A percentile compares a stretch with the other conserved stretches of the same genome.
phyloP scores from a whole-genome alignment of 2,329 filamentous ascomycete species.

The Botrytis pseudocinerea region DNA sequence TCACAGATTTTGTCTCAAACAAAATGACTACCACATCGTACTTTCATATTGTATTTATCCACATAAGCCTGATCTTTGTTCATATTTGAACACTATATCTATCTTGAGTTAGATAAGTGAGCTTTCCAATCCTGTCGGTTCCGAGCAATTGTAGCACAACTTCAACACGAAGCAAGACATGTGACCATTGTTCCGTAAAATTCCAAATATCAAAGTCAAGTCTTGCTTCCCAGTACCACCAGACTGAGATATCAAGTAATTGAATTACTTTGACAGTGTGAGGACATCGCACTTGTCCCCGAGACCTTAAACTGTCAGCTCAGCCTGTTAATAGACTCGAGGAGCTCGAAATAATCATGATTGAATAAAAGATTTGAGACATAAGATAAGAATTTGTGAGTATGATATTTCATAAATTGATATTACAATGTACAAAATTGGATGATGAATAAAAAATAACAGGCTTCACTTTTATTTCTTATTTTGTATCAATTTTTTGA shows the following conservation, averaged over 20 bases:
- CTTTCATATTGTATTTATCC: not conserved
- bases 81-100: not conserved
- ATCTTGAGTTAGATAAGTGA: not conserved
- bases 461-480: no score
- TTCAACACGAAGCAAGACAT: not conserved
- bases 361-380: no score
- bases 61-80: not conserved
- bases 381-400: no score
- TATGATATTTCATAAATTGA: no score
- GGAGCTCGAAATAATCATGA: no score
- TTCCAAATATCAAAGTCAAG: not conserved
- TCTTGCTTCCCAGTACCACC: not conserved
- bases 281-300: not conserved
- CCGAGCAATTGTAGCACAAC: not conserved
- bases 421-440: no score
- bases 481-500: no score
- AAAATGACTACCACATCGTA: not conserved
- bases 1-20: not conserved
- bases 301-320: no score
- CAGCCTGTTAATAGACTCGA: no score
- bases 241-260: not conserved
- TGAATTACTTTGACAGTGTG: not conserved
- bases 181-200: not conserved
- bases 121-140: not conserved
- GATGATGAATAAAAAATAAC: no score